Evolutionary conservation across 1,139 yeast species (phyloP), one percentile per base, ranked within the genome.

Genomic region (Ogataea hybrid): DNA sequence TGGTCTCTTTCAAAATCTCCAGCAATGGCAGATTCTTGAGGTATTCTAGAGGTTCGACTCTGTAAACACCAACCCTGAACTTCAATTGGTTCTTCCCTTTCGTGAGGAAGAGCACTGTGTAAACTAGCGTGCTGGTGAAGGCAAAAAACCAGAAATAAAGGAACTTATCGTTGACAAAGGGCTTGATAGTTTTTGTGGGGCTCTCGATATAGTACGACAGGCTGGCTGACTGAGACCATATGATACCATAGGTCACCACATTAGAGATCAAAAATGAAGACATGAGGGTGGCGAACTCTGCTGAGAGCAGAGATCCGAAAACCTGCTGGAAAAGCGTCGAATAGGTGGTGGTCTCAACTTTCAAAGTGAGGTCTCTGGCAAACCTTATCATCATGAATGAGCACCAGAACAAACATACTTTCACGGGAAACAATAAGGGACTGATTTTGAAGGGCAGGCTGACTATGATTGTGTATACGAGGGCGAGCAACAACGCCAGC

Each of bases 141-240:
- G 67, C 50, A 27, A 68, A 59, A 6, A 71, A 53, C 71, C 75
- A 74, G 53, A 67, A 72, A 55, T 70, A 82, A 4, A 81, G 71
- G 67, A 75, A 78, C 44, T 73, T 70, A 56, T 84, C 92, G 54
- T 82, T 84, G 41, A 81, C 59, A 40, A 73, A 69, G 1, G 85
- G 82, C 44, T 69, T 71, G 41, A 74, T 75, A 39, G 67, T 79
- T 67, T 59, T 75, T 64, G 53, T 77, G 56, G 62, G 73, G 47
- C 53, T 51, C 10, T 58, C 56, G 28, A 53, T 48, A 38, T 43
- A 60, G 42, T 54, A 63, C 18, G 53, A 49, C 34, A 56, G 58
- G 10, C 39, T 42, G 16, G 42, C 51, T 2, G 58, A 43, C 37
- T 59, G 57, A 43, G 64, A 65, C 36, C 69, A 47, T 53, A 58